phyloP scores from a whole-genome alignment of 495 filamentous ascomycete genomes.

The Gamarada debralockiae region DNA sequence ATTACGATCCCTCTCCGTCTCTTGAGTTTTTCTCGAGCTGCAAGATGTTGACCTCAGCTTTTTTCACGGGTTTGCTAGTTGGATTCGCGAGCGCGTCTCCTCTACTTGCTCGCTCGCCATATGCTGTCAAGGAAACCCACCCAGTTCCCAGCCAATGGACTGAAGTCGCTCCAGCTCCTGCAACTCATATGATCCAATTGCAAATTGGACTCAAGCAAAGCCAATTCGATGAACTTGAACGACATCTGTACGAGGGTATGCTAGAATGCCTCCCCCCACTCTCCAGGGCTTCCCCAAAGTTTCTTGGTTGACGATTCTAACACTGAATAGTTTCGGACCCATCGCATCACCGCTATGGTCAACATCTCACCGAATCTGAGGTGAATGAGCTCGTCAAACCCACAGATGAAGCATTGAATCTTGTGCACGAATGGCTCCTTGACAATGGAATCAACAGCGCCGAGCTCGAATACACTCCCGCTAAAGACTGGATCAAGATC shows the following conservation, averaged over 20 bases:
- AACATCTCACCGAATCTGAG: constrained; percentile 39
- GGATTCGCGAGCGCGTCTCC: background rate
- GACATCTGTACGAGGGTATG: constrained; percentile 45
- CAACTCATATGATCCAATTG: constrained; percentile 34
- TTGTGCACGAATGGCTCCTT: constrained; percentile 42
- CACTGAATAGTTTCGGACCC: constrained; percentile 38
- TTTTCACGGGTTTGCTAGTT: too few species aligned
- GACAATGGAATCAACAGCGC: constrained; percentile 41
- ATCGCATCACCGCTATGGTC: constrained; percentile 35
- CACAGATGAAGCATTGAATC: constrained; percentile 33
- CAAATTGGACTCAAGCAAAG: constrained; percentile 50
- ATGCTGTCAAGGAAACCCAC: constrained; percentile 52
- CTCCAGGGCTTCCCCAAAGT: background rate
- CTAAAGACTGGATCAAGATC: constrained; percentile 44
- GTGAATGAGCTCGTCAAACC: constrained; percentile 27
- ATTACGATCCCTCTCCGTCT: too few species aligned
- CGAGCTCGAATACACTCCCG: constrained; percentile 37
- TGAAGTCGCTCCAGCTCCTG: constrained; percentile 38
- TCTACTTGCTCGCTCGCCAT: constrained; percentile 27
- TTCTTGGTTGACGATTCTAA: too few species aligned
- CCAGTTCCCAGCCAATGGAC: constrained; percentile 45
- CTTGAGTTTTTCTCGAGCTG: too few species aligned
- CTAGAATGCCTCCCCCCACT: background rate
- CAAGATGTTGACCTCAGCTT: too few species aligned
- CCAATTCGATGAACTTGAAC: constrained; percentile 45